Conservation (phyloP, 805 yeast species). For the Pichia pseudocactophila region DNA sequence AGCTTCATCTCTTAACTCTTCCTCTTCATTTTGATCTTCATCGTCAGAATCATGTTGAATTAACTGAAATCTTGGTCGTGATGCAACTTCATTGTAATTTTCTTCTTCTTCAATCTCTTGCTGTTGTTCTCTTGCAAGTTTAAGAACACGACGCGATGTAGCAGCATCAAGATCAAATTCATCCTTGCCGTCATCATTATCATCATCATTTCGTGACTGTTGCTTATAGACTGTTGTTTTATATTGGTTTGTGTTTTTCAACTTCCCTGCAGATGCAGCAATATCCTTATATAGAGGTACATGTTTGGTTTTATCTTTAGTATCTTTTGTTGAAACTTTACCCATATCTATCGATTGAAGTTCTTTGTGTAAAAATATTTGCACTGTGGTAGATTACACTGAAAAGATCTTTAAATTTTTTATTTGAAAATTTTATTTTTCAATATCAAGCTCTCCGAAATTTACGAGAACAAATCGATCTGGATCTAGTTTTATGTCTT, state of each 20-base stretch:
- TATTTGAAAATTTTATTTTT: not conserved
- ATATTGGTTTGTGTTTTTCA: slow-evolving; percentile 33
- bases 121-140: slow-evolving; percentile 87
- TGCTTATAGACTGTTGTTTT: slow-evolving; percentile 12
- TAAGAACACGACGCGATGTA: slow-evolving; percentile 75
- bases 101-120: slow-evolving; percentile 77
- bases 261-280: slow-evolving; percentile 62
- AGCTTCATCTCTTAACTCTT: slow-evolving; percentile 19
- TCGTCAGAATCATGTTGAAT: slow-evolving; percentile 31
- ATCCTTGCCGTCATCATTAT: slow-evolving; percentile 38
- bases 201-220: slow-evolving; percentile 22
- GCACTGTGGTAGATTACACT: too few species aligned
- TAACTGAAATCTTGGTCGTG: slow-evolving; percentile 23
- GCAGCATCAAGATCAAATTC: slow-evolving; percentile 72
- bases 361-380: too few species aligned
- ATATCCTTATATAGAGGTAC: slow-evolving; percentile 75
- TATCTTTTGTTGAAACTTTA: slow-evolving; percentile 44
- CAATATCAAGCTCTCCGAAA: too few species aligned
- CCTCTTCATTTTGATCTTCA: slow-evolving; percentile 22
- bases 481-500: too few species aligned
- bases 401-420: too few species aligned
- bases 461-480: too few species aligned
- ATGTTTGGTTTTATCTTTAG: slow-evolving; percentile 57
- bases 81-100: slow-evolving; percentile 21
- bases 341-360: slow-evolving; percentile 40